Evolutionary conservation across 805 yeast genomes (phyloP).

Genomic region (Pichia cabralensis): DNA sequence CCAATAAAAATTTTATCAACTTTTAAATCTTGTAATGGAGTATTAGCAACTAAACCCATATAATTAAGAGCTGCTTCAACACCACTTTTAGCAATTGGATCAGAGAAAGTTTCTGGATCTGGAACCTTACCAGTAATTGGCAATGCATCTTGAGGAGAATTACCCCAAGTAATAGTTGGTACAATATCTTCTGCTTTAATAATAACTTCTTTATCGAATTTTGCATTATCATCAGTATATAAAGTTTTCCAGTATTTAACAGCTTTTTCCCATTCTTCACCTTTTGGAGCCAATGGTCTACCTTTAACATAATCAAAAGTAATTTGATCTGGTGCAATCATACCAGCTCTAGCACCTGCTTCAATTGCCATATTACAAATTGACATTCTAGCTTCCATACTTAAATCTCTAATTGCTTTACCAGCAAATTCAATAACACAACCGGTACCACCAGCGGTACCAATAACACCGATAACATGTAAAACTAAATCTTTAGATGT

Average conservation of each 20-base stretch:
- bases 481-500: slow-evolving; percentile 93
- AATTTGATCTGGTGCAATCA: slow-evolving; percentile 90
- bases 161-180: slow-evolving; percentile 99
- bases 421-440: slow-evolving; percentile 95
- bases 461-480: slow-evolving; percentile 92
- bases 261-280: slow-evolving; percentile 93
- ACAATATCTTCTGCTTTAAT: slow-evolving; percentile 78
- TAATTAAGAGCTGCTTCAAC: slow-evolving; percentile 87
- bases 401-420: slow-evolving; percentile 76
- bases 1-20: slow-evolving; percentile 96
- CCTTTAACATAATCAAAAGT: slow-evolving; percentile 87
- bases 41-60: slow-evolving; percentile 84
- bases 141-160: slow-evolving; percentile 96
- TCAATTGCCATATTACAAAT: slow-evolving; percentile 99
- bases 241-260: slow-evolving; percentile 83
- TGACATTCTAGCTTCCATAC: slow-evolving; percentile 98
- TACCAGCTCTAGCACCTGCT: slow-evolving; percentile 99
- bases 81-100: slow-evolving; percentile 69
- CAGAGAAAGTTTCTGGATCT: slow-evolving; percentile 66
- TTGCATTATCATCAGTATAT: slow-evolving; percentile 81
- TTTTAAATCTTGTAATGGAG: slow-evolving; percentile 61
- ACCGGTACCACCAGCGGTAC: slow-evolving; percentile 99
- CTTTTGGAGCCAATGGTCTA: slow-evolving; percentile 90
- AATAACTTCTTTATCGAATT: slow-evolving; percentile 73
- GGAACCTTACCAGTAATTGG: slow-evolving; percentile 90